Evolutionary conservation across 306 rosid species (phyloP).

Genomic region (Lathyrus oleraceus): DNA sequence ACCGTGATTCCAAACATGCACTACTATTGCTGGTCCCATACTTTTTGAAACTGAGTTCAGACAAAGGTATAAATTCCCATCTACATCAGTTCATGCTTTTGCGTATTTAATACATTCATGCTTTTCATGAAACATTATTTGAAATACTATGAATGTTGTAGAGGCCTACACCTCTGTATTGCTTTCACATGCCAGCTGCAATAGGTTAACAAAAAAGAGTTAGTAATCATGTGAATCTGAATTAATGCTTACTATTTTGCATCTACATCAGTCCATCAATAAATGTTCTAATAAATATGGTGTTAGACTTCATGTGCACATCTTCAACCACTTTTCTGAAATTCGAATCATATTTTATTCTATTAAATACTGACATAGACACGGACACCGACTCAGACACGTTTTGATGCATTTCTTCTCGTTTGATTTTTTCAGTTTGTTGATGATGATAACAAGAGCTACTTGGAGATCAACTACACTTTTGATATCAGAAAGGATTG

Average conservation of each 20-base stretch:
- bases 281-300: constrained; percentile 41
- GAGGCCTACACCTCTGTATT: constrained; percentile 16
- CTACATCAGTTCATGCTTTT: not conserved
- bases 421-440: constrained; percentile 51
- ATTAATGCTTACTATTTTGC: constrained; percentile 36
- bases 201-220: not conserved
- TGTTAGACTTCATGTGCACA: constrained; percentile 38
- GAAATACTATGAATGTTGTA: not conserved
- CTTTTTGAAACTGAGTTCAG: constrained; percentile 20
- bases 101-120: constrained; percentile 22
- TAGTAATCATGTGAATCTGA: constrained; percentile 29
- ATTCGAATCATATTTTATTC: constrained; percentile 23
- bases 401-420: not conserved
- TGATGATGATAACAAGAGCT: constrained; percentile 90
- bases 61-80: constrained; percentile 19
- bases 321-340: constrained; percentile 32
- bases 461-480: constrained; percentile 88
- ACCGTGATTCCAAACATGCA: not conserved
- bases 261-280: constrained; percentile 24
- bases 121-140: constrained; percentile 23
- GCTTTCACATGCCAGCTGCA: constrained; percentile 26
- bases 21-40: not conserved
- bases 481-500: constrained; percentile 83
- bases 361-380: not conserved
- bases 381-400: not conserved